Base-by-base conservation (phyloP, 2,329 filamentous ascomycete genomes). In the Celoporthe dispersa region DNA sequence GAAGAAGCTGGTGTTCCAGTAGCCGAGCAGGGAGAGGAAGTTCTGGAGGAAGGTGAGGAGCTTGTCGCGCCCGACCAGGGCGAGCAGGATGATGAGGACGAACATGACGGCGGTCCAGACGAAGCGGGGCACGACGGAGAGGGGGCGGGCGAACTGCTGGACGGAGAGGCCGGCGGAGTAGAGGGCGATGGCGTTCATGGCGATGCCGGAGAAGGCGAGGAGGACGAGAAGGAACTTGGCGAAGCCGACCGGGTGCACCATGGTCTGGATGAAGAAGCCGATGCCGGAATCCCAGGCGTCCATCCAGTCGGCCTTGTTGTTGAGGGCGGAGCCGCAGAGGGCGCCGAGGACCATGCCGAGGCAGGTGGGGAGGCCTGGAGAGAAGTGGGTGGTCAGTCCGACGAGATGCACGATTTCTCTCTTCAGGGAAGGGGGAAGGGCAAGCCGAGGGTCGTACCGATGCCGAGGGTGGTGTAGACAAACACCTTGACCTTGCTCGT, bases 1-100 rank as follows among this genome's bases (percentile, higher is more conserved):
- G 60, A 84, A 83, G 75, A 84, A 85, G 16, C 79, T 79, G 0
- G 83, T 85, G 72, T 81, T 82, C 83, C 83, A 86, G 75, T 86
- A 86, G 8, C 84, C 84, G 6, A 86, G 77, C 41, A 86, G 77
- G 6, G 80, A 80, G 25, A 86, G 74, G 75, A 86, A 85, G 72
- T 85, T 82, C 72, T 84, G 75, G 1, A 86, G 76, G 55, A 84
- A 82, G 1, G 74, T 75, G 62, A 82, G 78, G 11, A 86, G 79
- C 69, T 84, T 73, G 66, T 85, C 78, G 28, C 79, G 78, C 55
- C 81, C 81, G n/a, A 77, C 80, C 33, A 86, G 78, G 4, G 80
- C 82, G 7, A 87, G 77, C 22, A 80, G 76, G 25, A 86, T 77
- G 69, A 85, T 82, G 66, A 78, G 79, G 25, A 78, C 78, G 72